Evolutionary conservation across 2,329 filamentous ascomycete species (phyloP), one percentile per base, ranked within the genome.

Genomic region (Fusarium incarnatum): DNA sequence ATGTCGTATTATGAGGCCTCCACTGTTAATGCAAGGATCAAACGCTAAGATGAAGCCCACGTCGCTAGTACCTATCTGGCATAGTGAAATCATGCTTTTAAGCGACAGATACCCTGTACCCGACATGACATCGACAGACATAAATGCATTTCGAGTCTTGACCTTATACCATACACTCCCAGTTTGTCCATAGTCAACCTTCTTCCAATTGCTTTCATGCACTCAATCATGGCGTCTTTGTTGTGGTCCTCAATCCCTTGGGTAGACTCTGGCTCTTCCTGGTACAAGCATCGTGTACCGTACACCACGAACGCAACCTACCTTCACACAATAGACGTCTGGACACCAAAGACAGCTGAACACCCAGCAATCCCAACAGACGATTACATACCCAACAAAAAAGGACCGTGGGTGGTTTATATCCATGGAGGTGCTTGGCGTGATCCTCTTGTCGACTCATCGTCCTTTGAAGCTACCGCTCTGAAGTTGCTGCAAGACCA

Each of bases 401-500:
- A 23, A 23, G 55, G 42, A 4, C 34, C 15, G 8, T 62, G 59
- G 59, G 23, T 61, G 1, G 3, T 62, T 4, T 60, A 62, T 7
- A 53, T 62, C 15, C 59, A 62, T 8, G 59, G 59, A 6, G 59
- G 59, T 4, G 59, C 59, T 12, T 62, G 59, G 56, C 45, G 59
- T n/a, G 59, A 62, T 1, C 59, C 59, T 6, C 46, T 62, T 4
- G 56, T 62, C 2, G 45, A 62, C 56, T 60, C 56, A 0, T 53
- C 56, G 0, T 61, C 59, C 8, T 61, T 62, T 0, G 45, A 61
- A 45, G 20, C 45, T 0, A 15, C 59, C 2, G 58, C 55, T 4
- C 22, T 60, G 7, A 59, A 44, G 4, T 37, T 61, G 5, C 12
- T 61, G 2, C 9, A 11, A 1, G 16, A 61, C 3, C 12, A 37